A percentile compares a stretch with the other conserved stretches of the same genome.
phyloP scores from a whole-genome alignment of 257 asterid species.

The Solanum etuberosum region DNA sequence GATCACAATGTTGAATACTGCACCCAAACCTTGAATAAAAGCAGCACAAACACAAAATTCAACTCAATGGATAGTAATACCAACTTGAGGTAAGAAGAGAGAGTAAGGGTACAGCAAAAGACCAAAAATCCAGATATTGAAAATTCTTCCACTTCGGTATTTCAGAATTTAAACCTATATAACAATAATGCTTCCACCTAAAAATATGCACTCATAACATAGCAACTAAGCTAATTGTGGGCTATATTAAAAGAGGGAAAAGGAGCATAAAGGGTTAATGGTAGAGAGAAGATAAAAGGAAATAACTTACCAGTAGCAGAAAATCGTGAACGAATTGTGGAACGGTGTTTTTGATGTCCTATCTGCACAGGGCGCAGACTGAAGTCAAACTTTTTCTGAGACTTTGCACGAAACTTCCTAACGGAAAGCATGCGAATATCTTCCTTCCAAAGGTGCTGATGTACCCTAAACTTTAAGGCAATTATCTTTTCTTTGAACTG shows the following conservation, averaged over 20 bases:
- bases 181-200: neutral
- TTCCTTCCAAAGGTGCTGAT: conserved; percentile 79
- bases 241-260: neutral
- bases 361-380: conserved; percentile 28
- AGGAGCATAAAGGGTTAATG: neutral
- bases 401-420: conserved; percentile 50
- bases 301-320: conserved; percentile 40
- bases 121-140: neutral
- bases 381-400: conserved; percentile 65
- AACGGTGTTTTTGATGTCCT: conserved; percentile 44
- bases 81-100: neutral
- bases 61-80: neutral
- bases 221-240: neutral
- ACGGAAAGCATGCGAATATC: conserved; percentile 43
- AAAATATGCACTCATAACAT: neutral
- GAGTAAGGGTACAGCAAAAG: neutral
- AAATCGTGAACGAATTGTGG: conserved; percentile 44
- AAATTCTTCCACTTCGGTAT: neutral
- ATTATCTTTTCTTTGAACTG: conserved; percentile 60
- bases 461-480: conserved; percentile 54
- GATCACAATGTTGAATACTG: neutral
- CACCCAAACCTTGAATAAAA: neutral
- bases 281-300: neutral
- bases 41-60: neutral
- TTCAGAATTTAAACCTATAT: neutral